Conservation (phyloP, 1,284 basidiomycete species). For the Vanrija sp. region DNA sequence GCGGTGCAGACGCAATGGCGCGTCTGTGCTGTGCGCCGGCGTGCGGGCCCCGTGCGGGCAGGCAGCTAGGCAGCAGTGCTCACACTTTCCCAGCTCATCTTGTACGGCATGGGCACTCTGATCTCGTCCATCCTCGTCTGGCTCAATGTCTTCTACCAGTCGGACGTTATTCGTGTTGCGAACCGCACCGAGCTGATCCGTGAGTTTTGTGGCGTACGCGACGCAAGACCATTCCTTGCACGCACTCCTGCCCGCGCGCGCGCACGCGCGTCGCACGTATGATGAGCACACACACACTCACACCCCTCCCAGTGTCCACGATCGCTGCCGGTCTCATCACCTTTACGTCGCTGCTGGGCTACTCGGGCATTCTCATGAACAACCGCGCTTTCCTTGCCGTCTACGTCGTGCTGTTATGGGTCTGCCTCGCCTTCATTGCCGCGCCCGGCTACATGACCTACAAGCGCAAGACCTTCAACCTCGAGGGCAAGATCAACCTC, state of each 20-base stretch:
- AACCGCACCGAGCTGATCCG: slow-evolving; percentile 59
- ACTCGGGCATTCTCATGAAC: slow-evolving; percentile 66
- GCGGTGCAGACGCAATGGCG: not conserved
- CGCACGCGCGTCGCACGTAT: not conserved
- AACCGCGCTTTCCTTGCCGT: slow-evolving; percentile 68
- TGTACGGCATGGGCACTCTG: slow-evolving; percentile 57
- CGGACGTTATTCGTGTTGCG: slow-evolving; percentile 61
- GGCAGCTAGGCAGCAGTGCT: not conserved
- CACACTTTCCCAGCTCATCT: slow-evolving; percentile 50
- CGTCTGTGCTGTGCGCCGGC: too few species aligned
- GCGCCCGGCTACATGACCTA: slow-evolving; percentile 68
- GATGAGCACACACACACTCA: not conserved
- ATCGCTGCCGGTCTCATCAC: slow-evolving; percentile 57
- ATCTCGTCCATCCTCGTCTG: slow-evolving; percentile 61
- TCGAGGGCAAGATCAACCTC: slow-evolving; percentile 67
- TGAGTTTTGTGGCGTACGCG: slow-evolving; percentile 28
- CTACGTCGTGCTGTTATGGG: slow-evolving; percentile 68
- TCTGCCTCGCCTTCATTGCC: slow-evolving; percentile 60
- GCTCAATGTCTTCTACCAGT: slow-evolving; percentile 61
- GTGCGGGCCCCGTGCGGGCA: too few species aligned
- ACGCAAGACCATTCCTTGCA: not conserved
- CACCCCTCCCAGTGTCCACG: slow-evolving; percentile 55
- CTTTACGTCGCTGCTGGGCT: slow-evolving; percentile 62
- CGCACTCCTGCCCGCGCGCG: not conserved
- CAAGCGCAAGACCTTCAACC: slow-evolving; percentile 62